phyloP scores from a whole-genome alignment of 345 rosid genomes.

The Eucalyptus cloeziana region DNA sequence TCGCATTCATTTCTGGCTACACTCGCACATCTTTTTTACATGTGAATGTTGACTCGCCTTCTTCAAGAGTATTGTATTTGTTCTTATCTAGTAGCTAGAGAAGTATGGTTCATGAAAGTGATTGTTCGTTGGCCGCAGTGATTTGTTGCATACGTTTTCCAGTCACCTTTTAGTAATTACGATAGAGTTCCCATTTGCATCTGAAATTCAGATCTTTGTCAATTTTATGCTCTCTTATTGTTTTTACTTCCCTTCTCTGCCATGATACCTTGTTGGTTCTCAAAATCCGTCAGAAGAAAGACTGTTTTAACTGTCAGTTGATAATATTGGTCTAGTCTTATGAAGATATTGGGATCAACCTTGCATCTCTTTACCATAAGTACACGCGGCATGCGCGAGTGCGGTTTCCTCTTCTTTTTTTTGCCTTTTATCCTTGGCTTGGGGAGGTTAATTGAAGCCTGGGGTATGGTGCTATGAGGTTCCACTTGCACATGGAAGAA shows the following conservation, averaged over 20 bases:
- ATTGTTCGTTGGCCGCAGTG: background rate
- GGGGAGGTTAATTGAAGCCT: background rate
- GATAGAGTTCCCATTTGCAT: background rate
- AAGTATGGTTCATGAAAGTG: background rate
- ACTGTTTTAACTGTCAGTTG: background rate
- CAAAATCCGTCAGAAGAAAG: background rate
- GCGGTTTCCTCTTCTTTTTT: background rate
- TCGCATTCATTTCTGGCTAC: conserved; percentile 10
- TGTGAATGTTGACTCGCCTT: background rate
- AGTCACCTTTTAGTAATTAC: background rate
- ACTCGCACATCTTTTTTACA: background rate
- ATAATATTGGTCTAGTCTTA: background rate
- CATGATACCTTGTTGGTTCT: background rate
- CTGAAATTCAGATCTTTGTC: too few relatives aligned
- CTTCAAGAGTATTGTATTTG: background rate
- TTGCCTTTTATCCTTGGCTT: background rate
- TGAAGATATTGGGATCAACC: background rate
- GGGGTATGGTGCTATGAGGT: background rate
- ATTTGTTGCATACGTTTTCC: background rate
- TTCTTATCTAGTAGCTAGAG: background rate
- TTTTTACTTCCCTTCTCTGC: too few relatives aligned
- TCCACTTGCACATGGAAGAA: background rate
- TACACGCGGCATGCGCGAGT: background rate
- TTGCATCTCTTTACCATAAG: background rate
- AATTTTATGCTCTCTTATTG: too few relatives aligned